Conservation (phyloP, 2,329 filamentous ascomycete genomes). For the Didymella segeticola region DNA sequence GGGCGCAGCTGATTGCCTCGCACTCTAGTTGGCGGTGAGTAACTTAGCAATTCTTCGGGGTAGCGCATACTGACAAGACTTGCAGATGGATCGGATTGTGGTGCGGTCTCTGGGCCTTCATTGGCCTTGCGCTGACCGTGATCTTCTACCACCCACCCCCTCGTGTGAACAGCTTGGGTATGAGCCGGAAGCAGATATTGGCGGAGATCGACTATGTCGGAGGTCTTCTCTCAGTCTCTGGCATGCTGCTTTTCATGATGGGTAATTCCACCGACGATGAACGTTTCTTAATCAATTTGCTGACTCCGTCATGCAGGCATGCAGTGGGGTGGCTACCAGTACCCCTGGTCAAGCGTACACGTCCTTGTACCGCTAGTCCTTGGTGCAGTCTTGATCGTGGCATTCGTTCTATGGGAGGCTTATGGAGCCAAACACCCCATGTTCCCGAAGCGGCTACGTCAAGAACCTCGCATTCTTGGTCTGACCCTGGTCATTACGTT, state of each 20-base stretch:
- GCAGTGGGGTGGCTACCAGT: slow-evolving; percentile 60
- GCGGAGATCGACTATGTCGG: slow-evolving; percentile 39
- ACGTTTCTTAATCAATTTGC: neutral
- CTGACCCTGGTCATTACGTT: slow-evolving; percentile 43
- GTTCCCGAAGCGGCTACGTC: slow-evolving; percentile 47
- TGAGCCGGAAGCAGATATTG: slow-evolving; percentile 34
- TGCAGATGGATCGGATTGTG: slow-evolving; percentile 62
- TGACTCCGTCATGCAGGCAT: slow-evolving; percentile 8
- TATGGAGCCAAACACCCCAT: slow-evolving; percentile 51
- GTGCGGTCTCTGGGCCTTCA: slow-evolving; percentile 58
- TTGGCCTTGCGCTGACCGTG: slow-evolving; percentile 59
- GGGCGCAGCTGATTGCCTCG: slow-evolving; percentile 63
- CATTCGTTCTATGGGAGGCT: slow-evolving; percentile 58
- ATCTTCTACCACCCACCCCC: slow-evolving; percentile 53
- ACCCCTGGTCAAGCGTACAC: slow-evolving; percentile 61
- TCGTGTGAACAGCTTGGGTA: slow-evolving; percentile 44
- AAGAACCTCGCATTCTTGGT: slow-evolving; percentile 35
- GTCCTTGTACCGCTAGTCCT: slow-evolving; percentile 63
- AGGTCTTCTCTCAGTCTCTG: slow-evolving; percentile 31
- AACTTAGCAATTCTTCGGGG: too few relatives aligned
- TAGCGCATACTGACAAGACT: too few relatives aligned
- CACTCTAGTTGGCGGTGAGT: slow-evolving; percentile 59
- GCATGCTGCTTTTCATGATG: slow-evolving; percentile 41
- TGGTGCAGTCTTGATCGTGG: slow-evolving; percentile 54
- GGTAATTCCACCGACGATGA: neutral